A percentile compares a stretch with the other conserved stretches of the same genome.
Conservation (phyloP, 1,284 basidiomycete genomes). For the Irpex sp. region DNA sequence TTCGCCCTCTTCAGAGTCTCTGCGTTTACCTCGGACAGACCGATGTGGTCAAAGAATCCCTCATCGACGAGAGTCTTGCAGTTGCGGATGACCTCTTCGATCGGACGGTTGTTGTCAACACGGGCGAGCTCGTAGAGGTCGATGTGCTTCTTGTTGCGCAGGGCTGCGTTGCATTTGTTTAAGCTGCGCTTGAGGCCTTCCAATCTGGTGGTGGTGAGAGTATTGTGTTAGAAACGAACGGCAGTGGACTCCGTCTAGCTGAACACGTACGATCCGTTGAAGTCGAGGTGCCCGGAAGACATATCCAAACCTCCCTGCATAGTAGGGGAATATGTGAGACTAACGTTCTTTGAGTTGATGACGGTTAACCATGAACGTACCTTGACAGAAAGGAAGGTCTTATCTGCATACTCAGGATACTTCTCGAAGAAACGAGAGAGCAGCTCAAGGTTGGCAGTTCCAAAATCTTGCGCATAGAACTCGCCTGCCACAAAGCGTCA, state of each 20-base stretch:
- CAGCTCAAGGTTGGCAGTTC: constrained; percentile 35
- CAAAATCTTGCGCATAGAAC: constrained; percentile 35
- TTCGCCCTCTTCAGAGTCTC: constrained; percentile 40
- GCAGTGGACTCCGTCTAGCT: background rate
- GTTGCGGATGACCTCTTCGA: constrained; percentile 28
- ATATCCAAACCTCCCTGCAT: constrained; percentile 37
- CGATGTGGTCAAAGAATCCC: constrained; percentile 43
- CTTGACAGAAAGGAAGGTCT: constrained; percentile 43
- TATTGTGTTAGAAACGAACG: background rate
- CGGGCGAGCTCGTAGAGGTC: constrained; percentile 40
- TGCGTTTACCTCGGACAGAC: constrained; percentile 42
- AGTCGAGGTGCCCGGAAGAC: constrained; percentile 5
- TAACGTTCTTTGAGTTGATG: constrained; percentile 7
- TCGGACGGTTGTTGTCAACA: constrained; percentile 24
- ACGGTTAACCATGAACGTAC: constrained; percentile 10
- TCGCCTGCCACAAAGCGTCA: constrained; percentile 23
- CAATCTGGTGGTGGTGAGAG: constrained; percentile 19
- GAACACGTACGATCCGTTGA: constrained; percentile 26
- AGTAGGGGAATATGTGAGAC: background rate
- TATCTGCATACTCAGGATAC: constrained; percentile 49
- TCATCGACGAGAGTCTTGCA: constrained; percentile 27
- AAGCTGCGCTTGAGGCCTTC: constrained; percentile 38
- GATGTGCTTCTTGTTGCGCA: constrained; percentile 36
- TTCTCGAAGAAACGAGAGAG: constrained; percentile 40
- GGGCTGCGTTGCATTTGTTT: constrained; percentile 29